These are phyloP conservation scores for Jamesozyma spencerorum DNA, from an alignment of 805 yeast species.

Conservation along the genomic window DNA sequence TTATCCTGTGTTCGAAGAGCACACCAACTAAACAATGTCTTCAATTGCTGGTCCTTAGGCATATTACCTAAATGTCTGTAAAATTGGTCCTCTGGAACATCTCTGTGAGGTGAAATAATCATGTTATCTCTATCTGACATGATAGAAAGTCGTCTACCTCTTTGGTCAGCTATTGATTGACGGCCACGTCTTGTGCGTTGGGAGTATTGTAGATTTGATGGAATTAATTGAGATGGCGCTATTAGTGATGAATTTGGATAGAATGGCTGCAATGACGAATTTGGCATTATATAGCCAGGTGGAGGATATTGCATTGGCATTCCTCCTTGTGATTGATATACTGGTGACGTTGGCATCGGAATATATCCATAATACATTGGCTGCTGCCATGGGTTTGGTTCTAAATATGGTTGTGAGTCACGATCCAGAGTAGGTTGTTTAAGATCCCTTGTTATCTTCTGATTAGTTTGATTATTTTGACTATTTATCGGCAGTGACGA, in stretches of 20 bases:
- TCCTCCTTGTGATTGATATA: constrained; percentile 9
- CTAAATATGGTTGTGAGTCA: neutral
- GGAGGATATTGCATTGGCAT: no score
- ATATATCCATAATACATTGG: constrained; percentile 13
- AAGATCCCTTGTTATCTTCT: no score
- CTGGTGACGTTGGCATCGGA: constrained; percentile 12
- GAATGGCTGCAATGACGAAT: constrained; percentile 25
- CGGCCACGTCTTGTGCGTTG: constrained; percentile 9
- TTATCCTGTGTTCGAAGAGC: constrained; percentile 19
- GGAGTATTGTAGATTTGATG: constrained; percentile 12
- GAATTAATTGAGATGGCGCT: constrained; percentile 22
- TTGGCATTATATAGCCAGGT: constrained; percentile 11
- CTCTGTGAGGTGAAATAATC: constrained; percentile 27
- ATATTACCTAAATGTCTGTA: constrained; percentile 26
- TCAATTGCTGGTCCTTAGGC: constrained; percentile 23
- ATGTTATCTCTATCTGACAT: constrained; percentile 19
- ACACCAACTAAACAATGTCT: constrained; percentile 29
- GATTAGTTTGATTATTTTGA: neutral
- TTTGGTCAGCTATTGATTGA: constrained; percentile 19
- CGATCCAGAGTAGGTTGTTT: neutral
- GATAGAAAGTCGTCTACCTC: constrained; percentile 27
- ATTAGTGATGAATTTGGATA: constrained; percentile 17
- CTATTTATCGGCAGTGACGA: constrained; percentile 15
- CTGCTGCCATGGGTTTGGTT: constrained; percentile 7
- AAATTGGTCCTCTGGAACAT: constrained; percentile 26